Base-by-base conservation (phyloP, 768 basidiomycete species). In the Kwoniella heveanensis region DNA sequence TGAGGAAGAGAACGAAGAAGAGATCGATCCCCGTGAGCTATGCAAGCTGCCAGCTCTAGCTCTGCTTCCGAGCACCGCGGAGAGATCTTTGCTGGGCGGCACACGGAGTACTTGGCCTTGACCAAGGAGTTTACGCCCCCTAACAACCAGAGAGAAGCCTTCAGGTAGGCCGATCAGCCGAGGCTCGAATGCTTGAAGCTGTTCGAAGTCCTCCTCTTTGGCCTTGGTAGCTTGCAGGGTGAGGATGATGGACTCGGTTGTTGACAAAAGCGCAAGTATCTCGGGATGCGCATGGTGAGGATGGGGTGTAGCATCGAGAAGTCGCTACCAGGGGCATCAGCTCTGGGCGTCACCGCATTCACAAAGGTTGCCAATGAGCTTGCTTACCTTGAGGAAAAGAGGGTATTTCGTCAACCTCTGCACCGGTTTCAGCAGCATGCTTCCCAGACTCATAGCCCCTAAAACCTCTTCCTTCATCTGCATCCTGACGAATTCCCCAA, bases 121-220 rank as follows among this genome's bases (percentile, higher is more conserved):
- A 60, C 85, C 84, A 39, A 93, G 81, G 13, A 95, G 82, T 44
- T 87, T 82, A n/a, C 93, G 85, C 62, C 90, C 90, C 46, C 91
- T 83, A 27, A 82, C 83, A 1, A 88, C 88, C 1, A 95, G 83
- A 24, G 82, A 48, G 67, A 83, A 84, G 1, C 82, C 80, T 1
- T 82, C 73, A 0, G 86, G 84, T 3, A 90, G 74, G 1, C 88
- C 88, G 24, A 84, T 82, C 64, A 94, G 85, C 0, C 85, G 83
- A 6, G 80, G 76, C 15, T 86, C 80, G 21, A 91, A 83, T 21
- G 83, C 79, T 75, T 89, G 89, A 32, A 90, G 82, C 37, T 86
- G 79, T n/a, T 87, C 86, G 74, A 93, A 91, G 65, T 92, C 90
- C 55, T 92, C 90, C 77, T 94, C 92, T 21, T 90, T 85, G 12